These are phyloP conservation scores for Aspergillus sp. DNA, from an alignment of 2,329 filamentous ascomycete species.

Conservation along the genomic window DNA sequence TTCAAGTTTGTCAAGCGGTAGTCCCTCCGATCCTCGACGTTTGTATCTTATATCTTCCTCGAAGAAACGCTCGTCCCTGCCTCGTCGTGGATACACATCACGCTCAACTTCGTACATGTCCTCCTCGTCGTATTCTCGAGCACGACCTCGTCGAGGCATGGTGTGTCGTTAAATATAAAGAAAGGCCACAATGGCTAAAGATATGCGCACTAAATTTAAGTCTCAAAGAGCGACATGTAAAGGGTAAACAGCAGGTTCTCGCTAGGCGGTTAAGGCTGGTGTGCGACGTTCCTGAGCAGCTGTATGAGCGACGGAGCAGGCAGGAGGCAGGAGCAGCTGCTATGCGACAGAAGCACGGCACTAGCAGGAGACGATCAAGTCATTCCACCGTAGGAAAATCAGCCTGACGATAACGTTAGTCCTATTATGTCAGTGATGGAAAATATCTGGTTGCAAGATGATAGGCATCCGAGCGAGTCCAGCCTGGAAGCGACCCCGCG, in stretches of 20 bases:
- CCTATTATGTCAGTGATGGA: not conserved
- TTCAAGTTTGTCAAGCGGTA: slow-evolving; percentile 46
- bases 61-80: slow-evolving; percentile 28
- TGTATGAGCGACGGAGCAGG: not conserved
- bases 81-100: slow-evolving; percentile 27
- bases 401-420: not conserved
- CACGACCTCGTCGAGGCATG: slow-evolving; percentile 36
- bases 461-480: not conserved
- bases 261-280: not conserved
- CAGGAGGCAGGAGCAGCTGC: not conserved
- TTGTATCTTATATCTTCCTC: slow-evolving; percentile 32
- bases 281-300: not conserved
- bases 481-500: slow-evolving; percentile 26
- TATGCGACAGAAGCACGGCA: not conserved
- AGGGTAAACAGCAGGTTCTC: not conserved
- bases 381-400: not conserved
- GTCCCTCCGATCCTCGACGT: slow-evolving; percentile 39
- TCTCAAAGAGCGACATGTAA: not conserved
- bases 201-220: not conserved
- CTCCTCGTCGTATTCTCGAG: slow-evolving; percentile 32
- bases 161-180: not conserved
- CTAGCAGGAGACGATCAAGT: not conserved
- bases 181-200: not conserved
- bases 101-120: slow-evolving; percentile 34
- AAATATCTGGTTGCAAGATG: not conserved